phyloP scores from a whole-genome alignment of 164 flowering plant genomes.

The Aristolochia fimbriata region DNA sequence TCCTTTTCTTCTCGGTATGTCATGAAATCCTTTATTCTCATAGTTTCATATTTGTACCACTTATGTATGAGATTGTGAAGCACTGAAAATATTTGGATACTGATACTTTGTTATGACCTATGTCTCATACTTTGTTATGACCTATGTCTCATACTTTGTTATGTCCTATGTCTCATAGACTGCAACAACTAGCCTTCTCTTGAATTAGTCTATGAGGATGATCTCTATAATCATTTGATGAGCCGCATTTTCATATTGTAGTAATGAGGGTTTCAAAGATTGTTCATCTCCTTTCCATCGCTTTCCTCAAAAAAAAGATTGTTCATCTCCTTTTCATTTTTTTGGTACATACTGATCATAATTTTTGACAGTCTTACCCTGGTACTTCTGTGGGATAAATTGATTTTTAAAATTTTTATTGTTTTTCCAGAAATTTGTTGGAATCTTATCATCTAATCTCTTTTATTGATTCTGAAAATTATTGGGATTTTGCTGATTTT shows the following conservation, averaged over 20 bases:
- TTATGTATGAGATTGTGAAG: not conserved
- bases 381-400: too few species aligned
- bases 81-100: not conserved
- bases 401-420: too few species aligned
- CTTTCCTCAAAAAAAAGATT: too few species aligned
- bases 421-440: not conserved
- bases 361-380: too few species aligned
- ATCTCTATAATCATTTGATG: too few species aligned
- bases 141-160: not conserved
- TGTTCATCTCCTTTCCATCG: too few species aligned
- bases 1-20: slow-evolving; percentile 74
- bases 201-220: too few species aligned
- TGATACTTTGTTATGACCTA: not conserved
- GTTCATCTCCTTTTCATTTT: too few species aligned
- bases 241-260: too few species aligned
- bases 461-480: not conserved
- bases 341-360: too few species aligned
- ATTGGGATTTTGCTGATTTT: slow-evolving; percentile 7
- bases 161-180: not conserved
- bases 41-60: not conserved
- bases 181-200: too few species aligned
- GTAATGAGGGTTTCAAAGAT: too few species aligned
- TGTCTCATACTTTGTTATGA: not conserved
- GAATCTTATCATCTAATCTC: not conserved
- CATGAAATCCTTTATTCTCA: not conserved